These are phyloP conservation scores for Polygonum maritimum DNA, from an alignment of 148 eudicot species.

Conservation along the genomic window DNA sequence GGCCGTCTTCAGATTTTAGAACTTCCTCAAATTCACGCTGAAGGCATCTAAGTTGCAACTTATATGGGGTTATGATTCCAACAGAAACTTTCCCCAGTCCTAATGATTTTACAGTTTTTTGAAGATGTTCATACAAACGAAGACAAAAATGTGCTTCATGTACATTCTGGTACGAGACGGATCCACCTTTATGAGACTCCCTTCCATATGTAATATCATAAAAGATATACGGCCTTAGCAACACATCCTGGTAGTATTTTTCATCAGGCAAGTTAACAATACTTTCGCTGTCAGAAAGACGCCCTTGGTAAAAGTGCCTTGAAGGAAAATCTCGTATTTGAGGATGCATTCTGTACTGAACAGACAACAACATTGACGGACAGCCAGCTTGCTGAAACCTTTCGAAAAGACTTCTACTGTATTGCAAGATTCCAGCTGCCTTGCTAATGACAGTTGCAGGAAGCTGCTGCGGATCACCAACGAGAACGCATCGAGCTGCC, in stretches of 20 bases:
- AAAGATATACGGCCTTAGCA: constrained; percentile 73
- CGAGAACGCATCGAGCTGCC: constrained; percentile 99
- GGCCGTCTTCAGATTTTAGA: constrained; percentile 77
- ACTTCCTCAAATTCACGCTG: constrained; percentile 91
- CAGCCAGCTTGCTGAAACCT: constrained; percentile 99
- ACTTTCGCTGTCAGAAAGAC: constrained; percentile 91
- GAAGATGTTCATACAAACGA: constrained; percentile 88
- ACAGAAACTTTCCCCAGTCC: constrained; percentile 69
- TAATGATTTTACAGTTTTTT: constrained; percentile 55
- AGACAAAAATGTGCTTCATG: constrained; percentile 94
- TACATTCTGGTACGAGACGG: constrained; percentile 83
- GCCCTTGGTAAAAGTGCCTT: constrained; percentile 91
- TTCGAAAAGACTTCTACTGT: constrained; percentile 97
- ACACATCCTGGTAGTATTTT: constrained; percentile 65
- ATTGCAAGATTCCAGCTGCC: constrained; percentile 91
- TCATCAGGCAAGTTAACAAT: constrained; percentile 69
- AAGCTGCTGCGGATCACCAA: constrained; percentile 99
- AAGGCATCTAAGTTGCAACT: constrained; percentile 89
- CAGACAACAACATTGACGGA: constrained; percentile 90
- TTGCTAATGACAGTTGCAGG: constrained; percentile 98
- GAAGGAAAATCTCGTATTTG: constrained; percentile 96
- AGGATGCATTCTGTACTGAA: constrained; percentile 98
- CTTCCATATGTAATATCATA: constrained; percentile 87
- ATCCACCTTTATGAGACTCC: constrained; percentile 92
- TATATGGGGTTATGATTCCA: constrained; percentile 95